These are phyloP conservation scores for Nakazawaea ernobii DNA, from an alignment of 805 yeast genomes.

Conservation along the genomic window DNA sequence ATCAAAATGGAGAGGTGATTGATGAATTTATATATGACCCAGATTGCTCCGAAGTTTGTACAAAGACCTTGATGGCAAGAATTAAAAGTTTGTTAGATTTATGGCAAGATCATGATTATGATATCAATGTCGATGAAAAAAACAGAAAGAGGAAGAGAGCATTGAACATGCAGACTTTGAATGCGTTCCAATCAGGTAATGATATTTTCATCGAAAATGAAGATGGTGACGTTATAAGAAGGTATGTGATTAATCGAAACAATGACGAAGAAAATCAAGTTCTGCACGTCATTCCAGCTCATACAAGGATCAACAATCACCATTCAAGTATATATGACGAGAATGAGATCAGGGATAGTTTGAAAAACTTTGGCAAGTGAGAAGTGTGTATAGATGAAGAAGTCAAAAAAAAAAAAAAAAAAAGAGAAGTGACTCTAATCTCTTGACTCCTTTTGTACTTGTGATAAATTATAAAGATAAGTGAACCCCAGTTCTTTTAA, in stretches of 20 bases:
- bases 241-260: constrained; percentile 21
- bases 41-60: constrained; percentile 1
- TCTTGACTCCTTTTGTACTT: too few species aligned
- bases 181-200: constrained; percentile 38
- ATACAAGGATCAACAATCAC: not conserved
- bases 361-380: not conserved
- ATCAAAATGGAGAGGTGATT: constrained; percentile 37
- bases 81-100: not conserved
- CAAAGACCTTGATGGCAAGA: constrained; percentile 9
- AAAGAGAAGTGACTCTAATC: too few species aligned
- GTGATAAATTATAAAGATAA: too few species aligned
- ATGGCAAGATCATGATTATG: not conserved
- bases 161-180: constrained; percentile 11
- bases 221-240: constrained; percentile 39
- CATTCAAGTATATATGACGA: not conserved
- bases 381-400: not conserved
- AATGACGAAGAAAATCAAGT: not conserved
- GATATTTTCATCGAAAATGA: constrained; percentile 35
- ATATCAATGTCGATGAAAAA: constrained; percentile 10
- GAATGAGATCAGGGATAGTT: not conserved
- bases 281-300: not conserved
- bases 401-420: too few species aligned
- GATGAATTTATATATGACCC: constrained; percentile 22
- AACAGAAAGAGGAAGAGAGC: not conserved
- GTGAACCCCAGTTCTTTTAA: too few species aligned